Evolutionary conservation across 1,139 yeast genomes (phyloP), one percentile per base, ranked within the genome.

Genomic region (Taphrina wiesneri): DNA sequence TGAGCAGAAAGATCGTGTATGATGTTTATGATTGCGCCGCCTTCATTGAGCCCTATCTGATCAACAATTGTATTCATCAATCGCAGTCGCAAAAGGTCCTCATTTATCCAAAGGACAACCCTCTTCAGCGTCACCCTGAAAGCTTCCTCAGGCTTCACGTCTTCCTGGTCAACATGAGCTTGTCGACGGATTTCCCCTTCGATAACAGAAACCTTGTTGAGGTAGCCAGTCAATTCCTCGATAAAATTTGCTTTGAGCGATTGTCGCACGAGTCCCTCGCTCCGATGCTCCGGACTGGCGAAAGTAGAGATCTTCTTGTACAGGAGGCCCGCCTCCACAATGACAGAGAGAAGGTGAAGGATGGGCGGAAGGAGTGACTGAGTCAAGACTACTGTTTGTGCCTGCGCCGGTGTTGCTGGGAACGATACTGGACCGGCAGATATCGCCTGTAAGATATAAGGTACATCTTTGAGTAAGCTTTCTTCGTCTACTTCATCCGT

Each of bases 301-400:
- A 74, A 74, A 0, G 69, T 65, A 13, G 75, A 74, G 47, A 89
- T 75, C 65, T 77, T 76, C 67, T 81, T 81, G 76, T 84, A 89
- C 6, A 90, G 77, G 52, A 92, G 76, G 0, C 91, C 95, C 1
- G 90, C 86, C 74, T 92, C 97, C 56, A 88, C 77, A 0, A 89
- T 77, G 60, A 80, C 77, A 66, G 82, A 84, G 41, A 90, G 74
- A 28, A 86, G 71, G 0, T 86, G 85, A 47, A 87, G 80, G 45
- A 84, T 78, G 25, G 92, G 84, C 69, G 82, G 82, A 26, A 86
- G 83, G 13, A 89, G 75, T 43, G 79, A 76, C 0, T 77, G 70
- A 0, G 96, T 91, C 11, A 89, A 74, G 6, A 78, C 71, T 15
- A 78, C 74, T 23, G 71, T 72, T 6, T 78, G 76, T 5, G 75